Evolutionary conservation across 1,284 basidiomycete genomes (phyloP).

Genomic region (Sporisorium graminicola): DNA sequence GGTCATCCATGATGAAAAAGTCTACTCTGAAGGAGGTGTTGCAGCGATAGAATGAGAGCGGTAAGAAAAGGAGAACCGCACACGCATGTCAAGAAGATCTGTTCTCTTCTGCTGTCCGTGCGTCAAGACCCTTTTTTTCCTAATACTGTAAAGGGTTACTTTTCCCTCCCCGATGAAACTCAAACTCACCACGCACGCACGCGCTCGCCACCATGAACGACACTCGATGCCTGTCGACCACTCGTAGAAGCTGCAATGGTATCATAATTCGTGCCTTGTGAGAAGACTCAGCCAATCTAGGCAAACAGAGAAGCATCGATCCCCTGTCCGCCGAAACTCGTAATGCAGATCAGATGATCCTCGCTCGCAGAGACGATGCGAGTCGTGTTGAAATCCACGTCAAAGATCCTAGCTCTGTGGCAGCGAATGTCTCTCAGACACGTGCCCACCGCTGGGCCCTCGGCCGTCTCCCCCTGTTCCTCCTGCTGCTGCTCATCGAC

Average conservation of each 20-base stretch:
- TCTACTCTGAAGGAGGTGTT: background rate
- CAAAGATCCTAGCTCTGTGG: constrained; percentile 50
- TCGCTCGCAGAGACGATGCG: constrained; percentile 57
- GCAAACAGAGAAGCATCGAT: constrained; percentile 49
- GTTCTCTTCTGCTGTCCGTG: constrained; percentile 1
- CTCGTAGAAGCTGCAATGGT: background rate
- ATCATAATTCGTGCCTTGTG: background rate
- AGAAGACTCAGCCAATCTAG: background rate
- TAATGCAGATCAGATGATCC: constrained; percentile 53
- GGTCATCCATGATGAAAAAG: constrained; percentile 16
- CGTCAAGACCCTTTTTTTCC: background rate
- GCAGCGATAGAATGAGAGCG: background rate
- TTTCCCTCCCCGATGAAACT: too few species aligned
- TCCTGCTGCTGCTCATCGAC: background rate
- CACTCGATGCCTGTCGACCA: too few species aligned
- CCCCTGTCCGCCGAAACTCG: constrained; percentile 42
- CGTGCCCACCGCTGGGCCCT: background rate
- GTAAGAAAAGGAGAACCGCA: constrained; percentile 3
- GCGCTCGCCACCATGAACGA: too few species aligned
- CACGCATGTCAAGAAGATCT: background rate
- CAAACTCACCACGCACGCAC: too few species aligned
- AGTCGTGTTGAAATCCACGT: constrained; percentile 53
- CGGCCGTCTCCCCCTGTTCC: background rate
- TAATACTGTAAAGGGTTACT: too few species aligned
- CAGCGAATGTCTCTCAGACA: constrained; percentile 33